A percentile compares a stretch with the other conserved stretches of the same genome.
Evolutionary conservation across 331 rosid genomes (phyloP).

Genomic region (Acacia concinna): DNA sequence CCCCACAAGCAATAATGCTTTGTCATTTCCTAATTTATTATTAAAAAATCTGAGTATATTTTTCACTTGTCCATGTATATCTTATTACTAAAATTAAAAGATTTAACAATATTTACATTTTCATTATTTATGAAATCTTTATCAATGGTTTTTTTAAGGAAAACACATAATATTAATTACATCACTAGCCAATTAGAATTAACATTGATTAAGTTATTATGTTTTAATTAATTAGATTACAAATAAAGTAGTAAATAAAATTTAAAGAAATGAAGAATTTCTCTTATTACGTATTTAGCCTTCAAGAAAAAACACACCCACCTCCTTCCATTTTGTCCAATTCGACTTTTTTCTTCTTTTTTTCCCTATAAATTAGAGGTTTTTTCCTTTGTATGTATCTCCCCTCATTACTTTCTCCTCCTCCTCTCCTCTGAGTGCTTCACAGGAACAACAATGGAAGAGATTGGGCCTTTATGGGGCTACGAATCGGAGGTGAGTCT

Average conservation of each 20-base stretch:
- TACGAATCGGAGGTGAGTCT: slow-evolving; percentile 59
- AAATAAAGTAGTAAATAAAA: no score
- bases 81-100: no score
- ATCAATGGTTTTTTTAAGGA: no score
- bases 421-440: neutral
- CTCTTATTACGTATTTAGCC: no score
- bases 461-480: slow-evolving; percentile 43
- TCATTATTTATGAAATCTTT: no score
- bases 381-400: slow-evolving; percentile 15
- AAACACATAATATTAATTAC: no score
- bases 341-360: neutral
- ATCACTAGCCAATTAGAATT: no score
- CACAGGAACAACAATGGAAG: slow-evolving; percentile 53
- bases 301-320: no score
- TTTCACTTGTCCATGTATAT: neutral
- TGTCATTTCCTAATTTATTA: slow-evolving; percentile 8
- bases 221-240: no score
- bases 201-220: no score
- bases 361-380: slow-evolving; percentile 51
- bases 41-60: neutral
- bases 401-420: slow-evolving; percentile 28
- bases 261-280: no score
- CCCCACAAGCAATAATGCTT: slow-evolving; percentile 27
- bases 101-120: no score
- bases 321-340: slow-evolving; percentile 23